Base-by-base conservation (phyloP, 2,329 filamentous ascomycete species). In the Aureobasidium uvarum region DNA sequence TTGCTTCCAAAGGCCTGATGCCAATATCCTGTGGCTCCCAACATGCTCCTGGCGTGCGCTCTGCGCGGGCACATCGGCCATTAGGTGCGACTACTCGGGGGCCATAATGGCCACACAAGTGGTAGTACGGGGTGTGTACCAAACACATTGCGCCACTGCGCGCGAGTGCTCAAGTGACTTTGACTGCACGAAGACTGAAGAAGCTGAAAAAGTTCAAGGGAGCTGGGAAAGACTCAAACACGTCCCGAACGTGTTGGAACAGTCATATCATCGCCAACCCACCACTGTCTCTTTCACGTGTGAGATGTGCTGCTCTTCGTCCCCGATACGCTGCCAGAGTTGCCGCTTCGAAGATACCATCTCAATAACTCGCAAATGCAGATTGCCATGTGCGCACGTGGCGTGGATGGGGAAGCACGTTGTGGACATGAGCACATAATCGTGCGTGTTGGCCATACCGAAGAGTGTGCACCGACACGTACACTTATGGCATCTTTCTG, bases 21-120 rank as follows among this genome's bases (percentile, higher is more conserved):
- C 58, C 58, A 13, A 39, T 31, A 8, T 50, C n/a, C 1, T 48
- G 11, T 39, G 45, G n/a, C 16, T 62, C 46, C 31, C 46, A 62
- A 20, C 58, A 62, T n/a, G 58, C 28, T 50, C 58, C 46, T n/a
- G 7, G 43, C 0, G 18, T 16, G 45, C 18, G 31, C 14, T 56
- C 39, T 38, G 51, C 62, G 50, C 39, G 50, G 16, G 51, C 51
- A 41, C 62, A 64, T 8, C 62, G 62, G n/a, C 58, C 58, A 41
- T 62, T 2, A 6, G 38, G 62, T 5, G 51, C 31, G 5, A 58
- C 7, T 6, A 23, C 5, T 18, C 51, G 51, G 18, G 3, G 36
- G 23, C 51, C 43, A 28, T 64, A 64, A 11, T 64, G 62, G 50
- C 51, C 48, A 43, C 62, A 64, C 13, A n/a, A 11, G 41, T 56